Evolutionary conservation across 2,329 filamentous ascomycete species (phyloP).

Genomic region (Fusarium sp.): DNA sequence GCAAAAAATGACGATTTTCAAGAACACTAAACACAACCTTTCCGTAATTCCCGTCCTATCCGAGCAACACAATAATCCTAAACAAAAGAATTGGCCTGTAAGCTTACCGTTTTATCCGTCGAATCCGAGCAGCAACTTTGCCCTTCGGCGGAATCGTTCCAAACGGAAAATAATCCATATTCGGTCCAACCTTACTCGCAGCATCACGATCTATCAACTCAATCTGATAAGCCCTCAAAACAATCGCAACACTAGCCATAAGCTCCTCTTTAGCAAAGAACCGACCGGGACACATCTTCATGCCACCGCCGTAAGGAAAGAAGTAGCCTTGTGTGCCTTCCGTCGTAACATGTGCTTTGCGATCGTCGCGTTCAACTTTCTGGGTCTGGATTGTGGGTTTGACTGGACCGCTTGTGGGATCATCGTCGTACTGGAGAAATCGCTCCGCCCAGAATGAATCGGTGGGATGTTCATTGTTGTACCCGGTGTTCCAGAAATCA

Average conservation of each 20-base stretch:
- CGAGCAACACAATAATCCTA: too few relatives aligned
- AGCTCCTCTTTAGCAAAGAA: conserved; percentile 52
- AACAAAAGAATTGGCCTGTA: too few relatives aligned
- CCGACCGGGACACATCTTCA: conserved; percentile 50
- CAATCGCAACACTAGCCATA: conserved; percentile 46
- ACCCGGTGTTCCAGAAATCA: conserved; percentile 37
- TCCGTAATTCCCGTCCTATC: too few relatives aligned
- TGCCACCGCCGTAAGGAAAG: conserved; percentile 51
- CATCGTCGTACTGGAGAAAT: conserved; percentile 34
- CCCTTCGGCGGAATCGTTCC: conserved; percentile 40
- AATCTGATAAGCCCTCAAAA: conserved; percentile 49
- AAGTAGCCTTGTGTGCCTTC: conserved; percentile 48
- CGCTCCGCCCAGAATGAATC: conserved; percentile 42
- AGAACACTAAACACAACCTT: not conserved
- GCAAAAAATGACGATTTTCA: not conserved
- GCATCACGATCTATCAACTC: conserved; percentile 30
- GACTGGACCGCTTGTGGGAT: conserved; percentile 36
- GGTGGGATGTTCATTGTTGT: conserved; percentile 16
- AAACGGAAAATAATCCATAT: conserved; percentile 42
- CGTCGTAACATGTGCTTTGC: conserved; percentile 1
- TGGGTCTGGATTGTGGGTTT: accelerated
- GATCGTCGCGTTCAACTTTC: conserved; percentile 5
- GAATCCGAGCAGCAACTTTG: conserved; percentile 21
- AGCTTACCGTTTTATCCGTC: conserved; percentile 9
- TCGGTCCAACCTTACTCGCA: conserved; percentile 17